A percentile compares a stretch with the other conserved stretches of the same genome.
Conservation (phyloP, 306 rosid genomes). For the Fragaria ananassa region DNA sequence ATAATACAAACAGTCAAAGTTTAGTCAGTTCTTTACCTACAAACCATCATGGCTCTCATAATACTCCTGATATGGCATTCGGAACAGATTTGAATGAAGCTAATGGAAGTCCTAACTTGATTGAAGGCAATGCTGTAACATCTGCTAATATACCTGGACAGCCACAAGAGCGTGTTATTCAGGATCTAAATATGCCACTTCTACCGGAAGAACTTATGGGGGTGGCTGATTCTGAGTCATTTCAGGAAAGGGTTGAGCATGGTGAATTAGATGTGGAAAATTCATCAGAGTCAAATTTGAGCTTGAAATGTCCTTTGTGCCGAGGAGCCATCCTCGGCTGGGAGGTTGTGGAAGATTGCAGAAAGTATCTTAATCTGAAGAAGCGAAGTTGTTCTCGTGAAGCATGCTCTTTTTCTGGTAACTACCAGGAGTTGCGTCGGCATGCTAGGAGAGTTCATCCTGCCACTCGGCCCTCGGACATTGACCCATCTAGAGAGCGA, state of each 20-base stretch:
- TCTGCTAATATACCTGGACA: slow-evolving; percentile 67
- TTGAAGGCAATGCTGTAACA: slow-evolving; percentile 57
- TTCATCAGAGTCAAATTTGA: slow-evolving; percentile 56
- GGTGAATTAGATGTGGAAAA: slow-evolving; percentile 57
- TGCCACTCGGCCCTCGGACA: slow-evolving; percentile 59
- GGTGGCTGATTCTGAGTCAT: slow-evolving; percentile 67
- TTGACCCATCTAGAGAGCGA: slow-evolving; percentile 77
- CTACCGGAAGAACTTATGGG: slow-evolving; percentile 59
- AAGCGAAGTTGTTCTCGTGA: slow-evolving; percentile 89
- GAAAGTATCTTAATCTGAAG: slow-evolving; percentile 77
- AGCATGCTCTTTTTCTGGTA: slow-evolving; percentile 77
- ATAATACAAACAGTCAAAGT: slow-evolving; percentile 57
- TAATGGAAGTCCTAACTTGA: slow-evolving; percentile 54
- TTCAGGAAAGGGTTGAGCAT: slow-evolving; percentile 58
- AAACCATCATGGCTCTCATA: slow-evolving; percentile 60
- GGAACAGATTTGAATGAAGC: slow-evolving; percentile 57
- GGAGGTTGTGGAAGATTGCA: slow-evolving; percentile 87
- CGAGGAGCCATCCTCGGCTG: slow-evolving; percentile 72
- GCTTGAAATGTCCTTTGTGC: slow-evolving; percentile 80
- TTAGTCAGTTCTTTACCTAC: slow-evolving; percentile 57
- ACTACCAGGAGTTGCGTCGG: slow-evolving; percentile 78
- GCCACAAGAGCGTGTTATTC: slow-evolving; percentile 55
- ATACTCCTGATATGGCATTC: slow-evolving; percentile 54
- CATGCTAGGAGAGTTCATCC: slow-evolving; percentile 96
- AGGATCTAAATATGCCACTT: slow-evolving; percentile 61